Conservation (phyloP, 768 basidiomycete species). For the Leucocoprinus sp. region DNA sequence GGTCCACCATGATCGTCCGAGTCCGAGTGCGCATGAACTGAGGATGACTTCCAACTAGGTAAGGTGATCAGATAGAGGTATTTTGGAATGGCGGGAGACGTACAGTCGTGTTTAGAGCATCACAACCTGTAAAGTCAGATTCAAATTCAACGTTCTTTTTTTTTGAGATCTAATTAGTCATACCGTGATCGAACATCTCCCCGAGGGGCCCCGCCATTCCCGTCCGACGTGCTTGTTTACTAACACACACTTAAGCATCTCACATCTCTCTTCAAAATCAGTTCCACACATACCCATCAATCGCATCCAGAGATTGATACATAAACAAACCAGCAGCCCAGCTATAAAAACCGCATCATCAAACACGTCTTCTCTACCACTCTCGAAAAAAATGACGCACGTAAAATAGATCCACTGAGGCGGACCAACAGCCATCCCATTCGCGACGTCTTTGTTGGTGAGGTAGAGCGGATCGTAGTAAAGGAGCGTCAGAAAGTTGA, state of each 20-base stretch:
- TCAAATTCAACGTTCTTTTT: background rate
- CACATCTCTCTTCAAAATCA: conserved; percentile 11
- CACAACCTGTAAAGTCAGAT: conserved; percentile 51
- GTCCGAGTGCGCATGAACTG: conserved; percentile 74
- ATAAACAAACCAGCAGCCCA: conserved; percentile 86
- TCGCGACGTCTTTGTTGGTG: conserved; percentile 53
- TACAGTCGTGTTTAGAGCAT: conserved; percentile 93
- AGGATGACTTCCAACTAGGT: conserved; percentile 83
- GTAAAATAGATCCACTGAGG: conserved; percentile 91
- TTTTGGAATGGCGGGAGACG: no score
- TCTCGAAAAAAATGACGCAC: conserved; percentile 35
- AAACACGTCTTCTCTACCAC: background rate
- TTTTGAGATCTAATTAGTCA: conserved; percentile 10
- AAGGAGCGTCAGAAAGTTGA: conserved; percentile 79
- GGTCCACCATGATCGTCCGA: conserved; percentile 97
- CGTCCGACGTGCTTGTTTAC: conserved; percentile 92
- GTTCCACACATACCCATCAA: conserved; percentile 68
- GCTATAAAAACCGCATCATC: conserved; percentile 28
- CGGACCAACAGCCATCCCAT: conserved; percentile 27
- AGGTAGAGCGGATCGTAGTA: conserved; percentile 79
- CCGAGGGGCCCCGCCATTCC: conserved; percentile 98
- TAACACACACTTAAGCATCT: conserved; percentile 19
- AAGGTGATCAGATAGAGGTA: no score
- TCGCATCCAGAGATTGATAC: conserved; percentile 86
- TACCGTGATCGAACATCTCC: conserved; percentile 97